A percentile compares a stretch with the other conserved stretches of the same genome.
Evolutionary conservation across 2,329 filamentous ascomycete genomes (phyloP).

Genomic region (Claviceps capensis): DNA sequence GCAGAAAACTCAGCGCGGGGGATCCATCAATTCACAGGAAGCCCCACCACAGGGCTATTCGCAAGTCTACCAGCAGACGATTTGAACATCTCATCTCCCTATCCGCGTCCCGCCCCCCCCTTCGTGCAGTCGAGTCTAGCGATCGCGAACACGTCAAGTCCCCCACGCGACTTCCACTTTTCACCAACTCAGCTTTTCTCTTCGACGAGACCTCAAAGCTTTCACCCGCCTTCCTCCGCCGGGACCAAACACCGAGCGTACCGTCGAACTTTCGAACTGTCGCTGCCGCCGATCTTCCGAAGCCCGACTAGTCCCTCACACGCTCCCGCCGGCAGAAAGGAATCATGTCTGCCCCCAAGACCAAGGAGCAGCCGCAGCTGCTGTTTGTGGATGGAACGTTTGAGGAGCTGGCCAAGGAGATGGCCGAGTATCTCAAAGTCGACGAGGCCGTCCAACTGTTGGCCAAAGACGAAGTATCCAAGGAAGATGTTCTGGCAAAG

Average conservation of each 20-base stretch:
- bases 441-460: constrained; percentile 66
- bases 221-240: constrained; percentile 2
- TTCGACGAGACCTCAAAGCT: constrained; percentile 2
- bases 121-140: constrained; percentile 5
- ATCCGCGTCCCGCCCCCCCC: constrained; percentile 12
- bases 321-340: background rate
- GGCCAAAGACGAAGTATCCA: constrained; percentile 48
- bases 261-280: background rate
- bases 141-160: constrained; percentile 12
- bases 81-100: constrained; percentile 15
- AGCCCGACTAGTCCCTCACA: background rate
- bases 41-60: constrained; percentile 27
- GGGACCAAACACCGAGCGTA: too few species aligned
- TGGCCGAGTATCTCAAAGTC: constrained; percentile 84
- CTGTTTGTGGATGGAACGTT: constrained; percentile 84
- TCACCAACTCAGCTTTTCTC: constrained; percentile 12
- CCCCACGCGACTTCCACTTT: constrained; percentile 6
- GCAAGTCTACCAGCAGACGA: constrained; percentile 14
- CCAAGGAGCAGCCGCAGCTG: constrained; percentile 40
- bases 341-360: constrained; percentile 19
- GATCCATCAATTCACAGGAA: constrained; percentile 5
- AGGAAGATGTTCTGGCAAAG: constrained; percentile 82
- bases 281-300: background rate
- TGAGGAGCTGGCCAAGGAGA: constrained; percentile 83
- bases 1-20: constrained; percentile 27